Percentiles rank a stretch among this genome's conserved stretches.
These are phyloP conservation scores for Camellia japonica DNA, from an alignment of 148 eudicot species.

Conservation along the genomic window DNA sequence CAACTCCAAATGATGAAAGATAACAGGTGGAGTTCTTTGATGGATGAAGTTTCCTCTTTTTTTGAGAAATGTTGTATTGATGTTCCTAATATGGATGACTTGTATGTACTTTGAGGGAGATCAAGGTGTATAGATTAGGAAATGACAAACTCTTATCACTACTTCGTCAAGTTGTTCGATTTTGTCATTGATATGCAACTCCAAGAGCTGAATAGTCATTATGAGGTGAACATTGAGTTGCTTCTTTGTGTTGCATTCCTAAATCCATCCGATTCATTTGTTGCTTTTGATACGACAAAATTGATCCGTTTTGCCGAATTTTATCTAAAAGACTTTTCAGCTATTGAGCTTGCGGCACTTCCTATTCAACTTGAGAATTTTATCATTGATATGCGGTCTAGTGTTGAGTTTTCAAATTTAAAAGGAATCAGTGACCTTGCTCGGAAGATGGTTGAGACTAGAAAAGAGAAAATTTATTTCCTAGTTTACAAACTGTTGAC, in stretches of 20 bases:
- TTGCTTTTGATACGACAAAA: background rate
- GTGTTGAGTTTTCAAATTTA: background rate
- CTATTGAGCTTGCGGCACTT: background rate
- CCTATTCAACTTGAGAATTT: no score
- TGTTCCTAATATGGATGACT: background rate
- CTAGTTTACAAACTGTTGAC: background rate
- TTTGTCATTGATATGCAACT: no score
- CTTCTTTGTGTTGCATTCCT: no score
- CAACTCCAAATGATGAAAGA: no score
- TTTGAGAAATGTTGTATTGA: no score
- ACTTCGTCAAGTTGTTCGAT: no score
- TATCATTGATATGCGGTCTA: background rate
- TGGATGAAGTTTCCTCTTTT: no score
- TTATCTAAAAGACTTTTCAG: background rate
- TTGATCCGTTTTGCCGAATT: background rate
- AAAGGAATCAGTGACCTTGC: background rate
- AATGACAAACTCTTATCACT: background rate
- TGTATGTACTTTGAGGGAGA: background rate
- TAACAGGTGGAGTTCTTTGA: no score
- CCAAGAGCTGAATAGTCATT: no score
- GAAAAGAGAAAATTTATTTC: background rate
- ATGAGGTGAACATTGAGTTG: no score
- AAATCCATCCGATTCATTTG: background rate
- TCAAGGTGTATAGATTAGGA: background rate
- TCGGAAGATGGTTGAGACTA: background rate